Evolutionary conservation across 768 basidiomycete species (phyloP), one percentile per base, ranked within the genome.

Genomic region (Termitomyces sp.): DNA sequence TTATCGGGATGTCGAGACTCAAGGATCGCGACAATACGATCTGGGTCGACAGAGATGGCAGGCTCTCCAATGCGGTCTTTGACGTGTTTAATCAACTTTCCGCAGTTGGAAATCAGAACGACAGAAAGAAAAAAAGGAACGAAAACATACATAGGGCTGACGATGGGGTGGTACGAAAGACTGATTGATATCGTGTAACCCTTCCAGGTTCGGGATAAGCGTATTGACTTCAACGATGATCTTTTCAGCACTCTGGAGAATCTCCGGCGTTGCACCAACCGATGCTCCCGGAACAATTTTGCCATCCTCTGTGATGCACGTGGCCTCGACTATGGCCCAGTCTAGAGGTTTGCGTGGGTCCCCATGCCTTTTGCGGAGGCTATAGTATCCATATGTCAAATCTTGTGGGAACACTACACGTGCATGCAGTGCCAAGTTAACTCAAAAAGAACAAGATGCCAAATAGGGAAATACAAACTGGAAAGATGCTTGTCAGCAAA

Each of bases 171-270:
- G 78, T 4, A 72, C 62, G 57, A 75, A 79, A 3, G 71, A 73
- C 33, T 75, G 74, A 57, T 76, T 77, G 66, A 80, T 79, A 53
- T 80, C 79, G 60, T 80, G 79, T 32, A 80, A 64, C 4, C 79
- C 79, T 56, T 77, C 75, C 6, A 80, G 66, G 58, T 75, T 79
- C 0, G 79, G 78, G 38, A 78, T 72, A 40, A 63, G 70, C 6
- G 78, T 80, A 66, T 80, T 79, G 30, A 79, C 78, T 63, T 80
- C 79, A 38, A 80, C 75, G 56, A 80, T 77, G 54, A 80, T 80
- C 58, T 75, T 78, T 56, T 79, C 77, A 2, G 79, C 78, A 12
- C 67, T 67, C 59, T 78, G 75, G n/a, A 80, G 59, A 48, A 80
- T 79, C 59, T 80, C 79, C 4, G 78, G 78, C 0, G 75, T 76